phyloP scores from a whole-genome alignment of 176 grass and related monocot species.

The Triticum timopheevii region DNA sequence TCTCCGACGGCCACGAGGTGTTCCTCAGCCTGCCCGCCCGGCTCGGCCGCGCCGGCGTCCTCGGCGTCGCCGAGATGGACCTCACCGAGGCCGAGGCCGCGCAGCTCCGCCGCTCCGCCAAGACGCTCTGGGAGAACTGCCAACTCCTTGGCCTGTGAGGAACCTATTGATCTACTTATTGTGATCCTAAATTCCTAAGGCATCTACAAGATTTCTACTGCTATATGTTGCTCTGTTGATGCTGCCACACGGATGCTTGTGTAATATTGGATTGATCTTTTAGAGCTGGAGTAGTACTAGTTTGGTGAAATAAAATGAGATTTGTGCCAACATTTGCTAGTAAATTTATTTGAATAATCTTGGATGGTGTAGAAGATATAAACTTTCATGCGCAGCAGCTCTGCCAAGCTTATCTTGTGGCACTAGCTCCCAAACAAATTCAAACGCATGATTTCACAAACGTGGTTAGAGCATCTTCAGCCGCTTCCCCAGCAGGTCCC shows the following conservation, averaged over 20 bases:
- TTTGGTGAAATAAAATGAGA: not conserved
- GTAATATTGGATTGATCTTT: not conserved
- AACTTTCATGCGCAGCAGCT: too few species aligned
- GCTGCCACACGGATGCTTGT: not conserved
- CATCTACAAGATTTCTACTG: too few species aligned
- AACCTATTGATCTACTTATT: not conserved
- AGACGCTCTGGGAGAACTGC: conserved; percentile 70
- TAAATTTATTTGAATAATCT: not conserved
- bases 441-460: too few species aligned
- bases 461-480: too few species aligned
- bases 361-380: not conserved
- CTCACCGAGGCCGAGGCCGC: conserved; percentile 64
- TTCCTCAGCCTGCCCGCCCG: conserved; percentile 73
- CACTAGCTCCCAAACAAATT: too few species aligned
- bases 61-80: conserved; percentile 51
- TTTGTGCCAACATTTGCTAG: not conserved
- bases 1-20: conserved; percentile 51
- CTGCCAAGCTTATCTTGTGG: too few species aligned
- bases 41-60: conserved; percentile 51
- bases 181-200: too few species aligned
- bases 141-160: conserved; percentile 41
- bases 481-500: too few species aligned
- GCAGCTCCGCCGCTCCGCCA: conserved; percentile 45
- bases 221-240: too few species aligned
- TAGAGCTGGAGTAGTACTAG: not conserved